A percentile compares a stretch with the other conserved stretches of the same genome.
phyloP scores from a whole-genome alignment of 2,329 filamentous ascomycete genomes.

The Endocalyx cinctus region DNA sequence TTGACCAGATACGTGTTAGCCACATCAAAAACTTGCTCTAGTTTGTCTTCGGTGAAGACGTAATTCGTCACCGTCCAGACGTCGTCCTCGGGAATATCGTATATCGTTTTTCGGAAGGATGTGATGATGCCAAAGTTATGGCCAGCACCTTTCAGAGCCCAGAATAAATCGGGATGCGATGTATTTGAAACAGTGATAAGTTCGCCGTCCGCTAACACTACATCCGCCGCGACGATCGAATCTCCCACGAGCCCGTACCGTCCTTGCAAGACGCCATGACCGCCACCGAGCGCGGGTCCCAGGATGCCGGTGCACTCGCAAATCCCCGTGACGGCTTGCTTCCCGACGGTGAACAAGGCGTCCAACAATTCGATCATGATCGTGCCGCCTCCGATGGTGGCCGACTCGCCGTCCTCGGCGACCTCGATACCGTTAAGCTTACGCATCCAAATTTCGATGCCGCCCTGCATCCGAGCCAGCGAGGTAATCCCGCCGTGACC shows the following conservation, averaged over 20 bases:
- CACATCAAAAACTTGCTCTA: constrained; percentile 41
- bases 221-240: constrained; percentile 45
- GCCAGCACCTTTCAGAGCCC: constrained; percentile 53
- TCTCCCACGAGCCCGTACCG: constrained; percentile 49
- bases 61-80: constrained; percentile 42
- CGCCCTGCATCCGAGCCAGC: constrained; percentile 31
- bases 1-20: constrained; percentile 41
- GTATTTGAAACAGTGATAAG: constrained; percentile 32
- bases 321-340: constrained; percentile 36
- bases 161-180: constrained; percentile 47
- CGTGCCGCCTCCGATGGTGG: constrained; percentile 34
- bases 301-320: constrained; percentile 45
- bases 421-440: constrained; percentile 31
- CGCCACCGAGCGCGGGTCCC: constrained; percentile 51
- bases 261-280: constrained; percentile 51
- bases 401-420: constrained; percentile 29
- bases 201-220: constrained; percentile 47
- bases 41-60: constrained; percentile 42
- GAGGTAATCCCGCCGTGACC: constrained; percentile 35
- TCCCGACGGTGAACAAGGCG: constrained; percentile 34
- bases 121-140: constrained; percentile 59
- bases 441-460: constrained; percentile 36
- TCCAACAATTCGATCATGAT: constrained; percentile 32
- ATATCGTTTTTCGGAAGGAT: constrained; percentile 42
- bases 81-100: constrained; percentile 34